Evolutionary conservation across 2,329 filamentous ascomycete species (phyloP).

Genomic region (Aspergillus persii): DNA sequence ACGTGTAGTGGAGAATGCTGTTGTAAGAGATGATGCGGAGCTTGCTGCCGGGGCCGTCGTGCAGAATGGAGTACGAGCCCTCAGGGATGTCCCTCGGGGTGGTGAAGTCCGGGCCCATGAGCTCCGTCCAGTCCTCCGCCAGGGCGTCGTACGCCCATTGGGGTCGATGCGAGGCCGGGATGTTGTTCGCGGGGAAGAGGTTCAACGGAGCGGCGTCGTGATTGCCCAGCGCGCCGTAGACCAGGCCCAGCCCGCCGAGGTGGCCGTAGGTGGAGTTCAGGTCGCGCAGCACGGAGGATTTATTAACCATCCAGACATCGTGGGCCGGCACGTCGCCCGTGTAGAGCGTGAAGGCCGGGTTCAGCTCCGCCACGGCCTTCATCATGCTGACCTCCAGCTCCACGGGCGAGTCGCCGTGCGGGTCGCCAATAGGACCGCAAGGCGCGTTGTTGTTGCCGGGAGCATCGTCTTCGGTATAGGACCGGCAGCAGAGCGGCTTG

Average conservation of each 20-base stretch:
- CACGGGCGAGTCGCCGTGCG: constrained; percentile 53
- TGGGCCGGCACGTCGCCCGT: constrained; percentile 60
- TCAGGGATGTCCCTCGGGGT: constrained; percentile 16
- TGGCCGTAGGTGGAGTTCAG: constrained; percentile 49
- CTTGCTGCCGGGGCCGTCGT: constrained; percentile 38
- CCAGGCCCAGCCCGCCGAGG: constrained; percentile 46
- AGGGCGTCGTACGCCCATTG: constrained; percentile 57
- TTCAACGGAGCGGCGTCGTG: constrained; percentile 58
- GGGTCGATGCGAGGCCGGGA: constrained; percentile 37
- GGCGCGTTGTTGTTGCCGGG: constrained; percentile 51
- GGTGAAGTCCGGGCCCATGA: constrained; percentile 45
- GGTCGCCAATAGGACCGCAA: constrained; percentile 53
- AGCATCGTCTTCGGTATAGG: constrained; percentile 48
- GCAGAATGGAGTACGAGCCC: constrained; percentile 48
- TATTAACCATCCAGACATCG: constrained; percentile 38
- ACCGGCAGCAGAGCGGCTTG: constrained; percentile 60
- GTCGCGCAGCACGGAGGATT: constrained; percentile 32
- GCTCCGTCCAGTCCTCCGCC: constrained; percentile 47
- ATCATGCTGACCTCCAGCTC: constrained; percentile 55
- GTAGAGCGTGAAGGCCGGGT: constrained; percentile 57
- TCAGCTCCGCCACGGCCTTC: constrained; percentile 38
- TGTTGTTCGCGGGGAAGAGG: constrained; percentile 46
- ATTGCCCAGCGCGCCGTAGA: constrained; percentile 58
- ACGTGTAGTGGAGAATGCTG: constrained; percentile 59
- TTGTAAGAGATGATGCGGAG: constrained; percentile 60